Evolutionary conservation across 2,329 filamentous ascomycete genomes (phyloP).

Genomic region (Phialemoniopsis sp.): DNA sequence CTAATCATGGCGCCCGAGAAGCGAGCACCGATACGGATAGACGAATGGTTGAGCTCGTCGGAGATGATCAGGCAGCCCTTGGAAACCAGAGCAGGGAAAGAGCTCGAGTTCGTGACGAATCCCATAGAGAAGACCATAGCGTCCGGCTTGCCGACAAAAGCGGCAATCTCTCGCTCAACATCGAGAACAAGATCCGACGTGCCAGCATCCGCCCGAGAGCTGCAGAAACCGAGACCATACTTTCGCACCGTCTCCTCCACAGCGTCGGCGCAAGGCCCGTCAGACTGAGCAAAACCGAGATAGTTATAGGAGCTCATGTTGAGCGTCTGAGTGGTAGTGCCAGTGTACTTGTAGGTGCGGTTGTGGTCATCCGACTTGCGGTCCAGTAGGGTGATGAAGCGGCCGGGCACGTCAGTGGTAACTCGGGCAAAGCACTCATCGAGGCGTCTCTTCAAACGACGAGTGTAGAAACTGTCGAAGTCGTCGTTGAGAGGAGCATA

Average conservation of each 20-base stretch:
- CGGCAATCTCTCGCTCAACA: constrained; percentile 83
- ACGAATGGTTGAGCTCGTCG: constrained; percentile 96
- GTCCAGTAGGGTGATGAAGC: constrained; percentile 90
- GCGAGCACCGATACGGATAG: constrained; percentile 91
- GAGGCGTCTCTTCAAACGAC: constrained; percentile 86
- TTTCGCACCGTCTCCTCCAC: constrained; percentile 82
- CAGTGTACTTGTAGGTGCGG: constrained; percentile 80
- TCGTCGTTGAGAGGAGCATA: constrained; percentile 96
- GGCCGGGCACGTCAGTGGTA: constrained; percentile 87
- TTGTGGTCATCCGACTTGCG: constrained; percentile 91
- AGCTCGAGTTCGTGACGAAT: constrained; percentile 90
- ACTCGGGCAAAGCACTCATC: constrained; percentile 96
- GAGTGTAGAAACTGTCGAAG: constrained; percentile 98
- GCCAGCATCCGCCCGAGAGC: constrained; percentile 77
- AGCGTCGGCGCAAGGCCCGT: constrained; percentile 91
- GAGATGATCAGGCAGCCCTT: constrained; percentile 95
- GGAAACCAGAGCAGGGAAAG: constrained; percentile 86
- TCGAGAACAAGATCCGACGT: constrained; percentile 85
- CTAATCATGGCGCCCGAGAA: constrained; percentile 91
- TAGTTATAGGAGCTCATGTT: constrained; percentile 99
- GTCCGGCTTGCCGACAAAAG: constrained; percentile 89
- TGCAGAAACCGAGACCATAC: constrained; percentile 79
- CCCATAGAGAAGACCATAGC: constrained; percentile 99
- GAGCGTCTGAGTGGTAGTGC: constrained; percentile 87
- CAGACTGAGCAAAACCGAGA: constrained; percentile 94